Base-by-base conservation (phyloP, 2,329 filamentous ascomycete genomes). In the Diaporthe longicolla region DNA sequence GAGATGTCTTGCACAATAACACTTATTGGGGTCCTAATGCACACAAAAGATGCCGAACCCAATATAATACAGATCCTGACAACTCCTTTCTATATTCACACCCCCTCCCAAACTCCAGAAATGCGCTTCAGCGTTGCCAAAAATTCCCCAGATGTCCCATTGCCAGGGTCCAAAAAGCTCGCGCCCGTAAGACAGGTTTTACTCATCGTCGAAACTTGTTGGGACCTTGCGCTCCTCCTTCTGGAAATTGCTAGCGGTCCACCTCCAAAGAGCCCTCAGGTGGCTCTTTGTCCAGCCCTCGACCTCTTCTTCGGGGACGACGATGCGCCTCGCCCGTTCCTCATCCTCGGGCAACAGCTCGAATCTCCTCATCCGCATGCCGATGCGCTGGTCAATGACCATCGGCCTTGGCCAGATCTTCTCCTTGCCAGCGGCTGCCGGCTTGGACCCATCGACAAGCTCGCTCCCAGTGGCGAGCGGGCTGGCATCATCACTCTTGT, bases 291-390 rank as follows among this genome's bases (percentile, higher is more conserved):
- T 88, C 87, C 91, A 92, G 24, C 92, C 93, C 82, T 93, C 90
- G 75, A 94, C 84, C 80, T 94, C 92, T 78, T 92, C 91, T 81
- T 92, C 89, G 0, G 91, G 89, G 19, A 93, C 87, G 37, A 87
- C 86, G 71, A 95, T 90, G 73, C 85, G 84, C 59, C 87, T 85
- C 0, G 92, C 92, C 73, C 91, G 88, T 48, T 88, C 89, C 82
- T 95, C 93, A 48, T 95, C 92, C 74, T 93, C 93, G 0, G 89
- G 84, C 17, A 83, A 85, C 32, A 98, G 84, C 80, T 93, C 89
- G 79, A 97, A 97, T 70, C 90, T 90, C 73, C 93, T 89, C 96
- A 98, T 98, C 70, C 94, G 91, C 79, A 88, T 87, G 7, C 89
- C 90, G 76, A 98, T 92, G 50, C 95, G 89, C 17, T 90, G 84